Base-by-base conservation (phyloP, 768 basidiomycete genomes). In the Coprinellus aureogranulatus region DNA sequence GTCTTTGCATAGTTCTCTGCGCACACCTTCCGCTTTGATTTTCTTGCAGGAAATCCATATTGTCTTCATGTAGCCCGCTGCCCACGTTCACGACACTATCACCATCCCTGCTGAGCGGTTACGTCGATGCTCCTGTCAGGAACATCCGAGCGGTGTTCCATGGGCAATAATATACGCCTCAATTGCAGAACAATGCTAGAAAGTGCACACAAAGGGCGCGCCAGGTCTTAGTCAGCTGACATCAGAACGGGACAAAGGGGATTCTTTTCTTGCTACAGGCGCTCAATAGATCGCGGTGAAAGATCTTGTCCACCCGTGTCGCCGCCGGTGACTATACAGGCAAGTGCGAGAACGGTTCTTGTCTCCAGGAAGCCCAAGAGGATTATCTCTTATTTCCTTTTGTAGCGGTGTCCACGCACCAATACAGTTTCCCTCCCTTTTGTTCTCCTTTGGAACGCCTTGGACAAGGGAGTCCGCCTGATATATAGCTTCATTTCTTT, bases 1-100 rank as follows among this genome's bases (percentile, higher is more conserved):
- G 90, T 99, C 28, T 99, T 99, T 72, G 86, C 89, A 55, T 99
- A 78, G 83, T 64, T 34, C 34, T 27, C 49, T 18, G 20, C 41
- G 37, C 26, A 57, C 11, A 27, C 26, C 6, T 54, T n/a, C n/a
- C 34, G 25, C 50, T 52, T 52, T 52, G 50, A 52, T 37, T 2
- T 37, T 4, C 25, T 52, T 26, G n/a, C 50, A 52, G 50, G 50
- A 25, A 37, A 16, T 37, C 30, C 23, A 28, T 58, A 42, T 49
- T 12, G 31, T 54, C 1, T 53, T 31, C 48, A 28, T 49, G 48
- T 8, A 49, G 11, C n/a, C 47, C 22, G 25, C 25, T 12, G 16
- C 47, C n/a, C 18, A 46, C 22, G 23, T 2, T 25, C 12, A 5
- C 25, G 47, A n/a, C 27, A 16, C 47, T 11, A 11, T 14, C 10